phyloP scores from a whole-genome alignment of 2,329 filamentous ascomycete species.

The Trichoderma aggressivum region DNA sequence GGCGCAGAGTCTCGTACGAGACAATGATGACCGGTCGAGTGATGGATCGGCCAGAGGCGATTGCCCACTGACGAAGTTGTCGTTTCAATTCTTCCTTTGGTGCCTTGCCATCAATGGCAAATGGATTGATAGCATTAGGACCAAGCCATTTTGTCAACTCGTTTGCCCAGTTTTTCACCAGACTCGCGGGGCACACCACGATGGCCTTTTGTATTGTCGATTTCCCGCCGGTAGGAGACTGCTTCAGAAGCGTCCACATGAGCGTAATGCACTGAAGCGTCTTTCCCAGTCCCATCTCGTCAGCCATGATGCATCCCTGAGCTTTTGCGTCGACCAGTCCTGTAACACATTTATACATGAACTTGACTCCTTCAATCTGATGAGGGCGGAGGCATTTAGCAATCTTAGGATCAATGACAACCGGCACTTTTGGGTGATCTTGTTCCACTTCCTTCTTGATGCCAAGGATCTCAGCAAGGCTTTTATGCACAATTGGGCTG shows the following conservation, averaged over 20 bases:
- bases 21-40: conserved; percentile 94
- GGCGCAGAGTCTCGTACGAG: conserved; percentile 90
- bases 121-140: conserved; percentile 83
- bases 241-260: conserved; percentile 94
- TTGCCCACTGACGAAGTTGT: conserved; percentile 92
- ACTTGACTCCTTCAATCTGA: conserved; percentile 97
- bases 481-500: conserved; percentile 85
- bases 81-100: conserved; percentile 88
- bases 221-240: conserved; percentile 93
- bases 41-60: conserved; percentile 82
- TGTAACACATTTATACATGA: conserved; percentile 91
- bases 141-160: conserved; percentile 96
- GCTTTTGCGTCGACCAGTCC: conserved; percentile 93
- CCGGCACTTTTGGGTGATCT: conserved; percentile 83
- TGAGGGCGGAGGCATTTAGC: conserved; percentile 90
- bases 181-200: conserved; percentile 91
- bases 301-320: conserved; percentile 98
- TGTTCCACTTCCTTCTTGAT: conserved; percentile 85
- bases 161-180: conserved; percentile 98
- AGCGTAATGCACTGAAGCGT: conserved; percentile 95
- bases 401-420: conserved; percentile 89
- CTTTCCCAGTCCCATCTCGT: conserved; percentile 98
- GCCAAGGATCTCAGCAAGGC: conserved; percentile 88
- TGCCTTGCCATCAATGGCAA: conserved; percentile 95
- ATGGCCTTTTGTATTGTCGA: conserved; percentile 93